Evolutionary conservation across 768 basidiomycete genomes (phyloP).

Genomic region (Tulasnella sp.): DNA sequence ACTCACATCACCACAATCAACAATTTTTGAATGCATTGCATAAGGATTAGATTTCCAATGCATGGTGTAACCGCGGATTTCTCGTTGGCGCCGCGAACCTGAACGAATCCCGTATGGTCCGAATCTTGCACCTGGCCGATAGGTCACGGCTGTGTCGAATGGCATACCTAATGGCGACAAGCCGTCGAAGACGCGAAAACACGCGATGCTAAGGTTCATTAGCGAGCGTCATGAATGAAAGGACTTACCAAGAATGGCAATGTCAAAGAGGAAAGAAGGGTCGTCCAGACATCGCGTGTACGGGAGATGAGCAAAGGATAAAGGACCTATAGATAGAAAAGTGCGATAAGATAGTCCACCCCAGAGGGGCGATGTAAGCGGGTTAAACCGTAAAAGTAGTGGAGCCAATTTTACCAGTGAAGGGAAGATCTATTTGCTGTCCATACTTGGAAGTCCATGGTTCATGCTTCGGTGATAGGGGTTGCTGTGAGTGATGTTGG

Average conservation of each 20-base stretch:
- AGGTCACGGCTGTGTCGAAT: constrained; percentile 63
- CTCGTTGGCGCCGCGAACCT: constrained; percentile 55
- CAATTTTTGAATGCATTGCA: constrained; percentile 32
- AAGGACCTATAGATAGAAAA: constrained; percentile 36
- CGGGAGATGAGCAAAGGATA: constrained; percentile 72
- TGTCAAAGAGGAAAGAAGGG: constrained; percentile 41
- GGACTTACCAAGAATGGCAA: constrained; percentile 49
- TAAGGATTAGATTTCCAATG: constrained; percentile 65
- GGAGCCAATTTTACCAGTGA: constrained; percentile 44
- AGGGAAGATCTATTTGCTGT: constrained; percentile 54
- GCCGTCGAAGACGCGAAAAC: background rate
- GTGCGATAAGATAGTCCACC: no score
- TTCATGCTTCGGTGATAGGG: constrained; percentile 22
- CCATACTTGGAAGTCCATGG: constrained; percentile 67
- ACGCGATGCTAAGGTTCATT: constrained; percentile 17
- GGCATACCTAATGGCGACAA: constrained; percentile 44
- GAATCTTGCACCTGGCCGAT: constrained; percentile 75
- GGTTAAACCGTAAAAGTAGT: no score
- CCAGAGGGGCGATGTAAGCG: no score
- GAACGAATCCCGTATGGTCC: constrained; percentile 77
- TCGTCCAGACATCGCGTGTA: constrained; percentile 60
- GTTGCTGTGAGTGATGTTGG: no score
- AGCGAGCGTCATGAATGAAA: constrained; percentile 16
- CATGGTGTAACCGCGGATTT: constrained; percentile 52
- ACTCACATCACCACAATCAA: constrained; percentile 76